These are phyloP conservation scores for Fusarium subglutinans DNA, from an alignment of 2,329 filamentous ascomycete genomes.

Conservation along the genomic window DNA sequence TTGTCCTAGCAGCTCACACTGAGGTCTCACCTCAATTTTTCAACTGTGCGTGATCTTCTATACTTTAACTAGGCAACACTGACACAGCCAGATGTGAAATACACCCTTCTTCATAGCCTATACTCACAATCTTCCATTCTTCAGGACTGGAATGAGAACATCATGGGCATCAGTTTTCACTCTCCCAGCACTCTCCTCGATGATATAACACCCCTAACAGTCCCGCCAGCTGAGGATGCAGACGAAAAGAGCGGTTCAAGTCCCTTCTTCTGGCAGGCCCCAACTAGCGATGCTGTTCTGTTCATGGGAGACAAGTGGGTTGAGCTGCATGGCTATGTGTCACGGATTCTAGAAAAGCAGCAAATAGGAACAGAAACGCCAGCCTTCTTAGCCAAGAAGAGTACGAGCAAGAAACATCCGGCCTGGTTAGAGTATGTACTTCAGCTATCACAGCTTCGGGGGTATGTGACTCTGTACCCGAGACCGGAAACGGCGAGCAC, in stretches of 20 bases:
- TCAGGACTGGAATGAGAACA: conserved; percentile 58
- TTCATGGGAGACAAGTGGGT: conserved; percentile 88
- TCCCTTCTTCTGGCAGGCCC: conserved; percentile 85
- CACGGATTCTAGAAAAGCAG: conserved; percentile 64
- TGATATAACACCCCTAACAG: conserved; percentile 63
- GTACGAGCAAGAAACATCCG: conserved; percentile 74
- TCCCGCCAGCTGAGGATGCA: conserved; percentile 47
- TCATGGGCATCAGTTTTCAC: conserved; percentile 85
- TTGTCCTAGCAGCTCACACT: conserved; percentile 84
- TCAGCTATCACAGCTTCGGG: conserved; percentile 77
- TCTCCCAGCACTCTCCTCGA: conserved; percentile 73
- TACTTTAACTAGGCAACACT: conserved; percentile 5
- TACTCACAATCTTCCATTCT: conserved; percentile 66
- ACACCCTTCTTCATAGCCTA: conserved; percentile 77
- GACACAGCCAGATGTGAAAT: conserved; percentile 71
- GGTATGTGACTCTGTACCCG: conserved; percentile 85
- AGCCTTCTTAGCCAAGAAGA: conserved; percentile 59
- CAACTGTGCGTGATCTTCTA: conserved; percentile 65
- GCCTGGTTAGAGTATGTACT: conserved; percentile 83
- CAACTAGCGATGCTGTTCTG: conserved; percentile 82
- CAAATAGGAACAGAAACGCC: conserved; percentile 49
- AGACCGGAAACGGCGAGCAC: conserved; percentile 62
- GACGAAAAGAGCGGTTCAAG: conserved; percentile 47
- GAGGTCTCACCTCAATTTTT: conserved; percentile 85
- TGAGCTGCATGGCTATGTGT: conserved; percentile 83